Percentiles rank a stretch among this genome's conserved stretches.
These are phyloP conservation scores for Toxoplasma gondii DNA, from an alignment of 169 alveolate genomes.

Conservation along the genomic window DNA sequence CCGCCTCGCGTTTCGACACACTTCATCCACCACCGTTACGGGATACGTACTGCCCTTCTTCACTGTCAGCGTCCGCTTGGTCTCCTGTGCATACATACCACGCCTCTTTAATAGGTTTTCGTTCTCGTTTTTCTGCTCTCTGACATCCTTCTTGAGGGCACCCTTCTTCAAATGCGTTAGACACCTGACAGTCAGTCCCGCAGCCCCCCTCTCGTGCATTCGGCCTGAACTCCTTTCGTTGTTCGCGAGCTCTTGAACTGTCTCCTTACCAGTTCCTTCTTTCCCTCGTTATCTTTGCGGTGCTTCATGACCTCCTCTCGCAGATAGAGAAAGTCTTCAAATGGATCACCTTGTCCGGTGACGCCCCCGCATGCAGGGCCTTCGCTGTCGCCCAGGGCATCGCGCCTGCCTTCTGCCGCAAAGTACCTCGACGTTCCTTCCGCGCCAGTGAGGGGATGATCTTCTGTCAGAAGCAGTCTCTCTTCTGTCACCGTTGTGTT, in stretches of 20 bases:
- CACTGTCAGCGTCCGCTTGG: too few species aligned
- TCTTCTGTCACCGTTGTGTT: background rate
- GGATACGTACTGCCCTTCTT: too few species aligned
- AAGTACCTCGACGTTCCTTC: too few species aligned
- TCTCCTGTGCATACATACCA: too few species aligned
- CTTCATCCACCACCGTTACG: too few species aligned
- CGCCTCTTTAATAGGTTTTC: too few species aligned
- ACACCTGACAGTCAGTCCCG: too few species aligned
- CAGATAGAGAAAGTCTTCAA: conserved; percentile 15
- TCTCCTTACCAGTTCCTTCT: conserved; percentile 38
- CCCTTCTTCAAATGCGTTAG: too few species aligned
- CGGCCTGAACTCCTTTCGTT: background rate
- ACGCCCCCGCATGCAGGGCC: background rate
- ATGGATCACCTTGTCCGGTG: conserved; percentile 17
- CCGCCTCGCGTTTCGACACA: too few species aligned
- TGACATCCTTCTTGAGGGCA: too few species aligned
- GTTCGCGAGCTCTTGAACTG: background rate
- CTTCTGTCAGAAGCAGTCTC: background rate
- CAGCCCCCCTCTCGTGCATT: too few species aligned
- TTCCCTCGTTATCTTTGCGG: background rate
- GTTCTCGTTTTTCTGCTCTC: too few species aligned
- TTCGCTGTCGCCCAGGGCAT: background rate
- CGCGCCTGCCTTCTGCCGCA: background rate
- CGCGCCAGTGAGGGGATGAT: background rate
- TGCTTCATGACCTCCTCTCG: conserved; percentile 38